These are phyloP conservation scores for Leishmania tarentolae DNA, from an alignment of 208 protist genomes.

Conservation along the genomic window DNA sequence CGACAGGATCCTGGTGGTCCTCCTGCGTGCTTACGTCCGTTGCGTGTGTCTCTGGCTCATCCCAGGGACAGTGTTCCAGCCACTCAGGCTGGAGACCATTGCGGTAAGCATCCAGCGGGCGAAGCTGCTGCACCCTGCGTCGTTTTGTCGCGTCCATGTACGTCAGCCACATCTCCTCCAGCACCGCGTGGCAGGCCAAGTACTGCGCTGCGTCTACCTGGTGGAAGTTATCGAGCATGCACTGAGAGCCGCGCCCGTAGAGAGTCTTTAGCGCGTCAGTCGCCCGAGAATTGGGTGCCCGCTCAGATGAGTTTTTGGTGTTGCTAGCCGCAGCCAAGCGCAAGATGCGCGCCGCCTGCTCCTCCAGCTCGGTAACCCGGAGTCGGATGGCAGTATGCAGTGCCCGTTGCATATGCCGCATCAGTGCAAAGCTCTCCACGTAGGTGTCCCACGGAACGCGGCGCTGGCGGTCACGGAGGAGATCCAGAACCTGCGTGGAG, in stretches of 20 bases:
- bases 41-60: not conserved
- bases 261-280: slow-evolving; percentile 21
- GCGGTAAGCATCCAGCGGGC: slow-evolving; percentile 46
- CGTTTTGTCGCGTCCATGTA: slow-evolving; percentile 44
- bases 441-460: slow-evolving; percentile 46
- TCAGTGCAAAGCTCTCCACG: slow-evolving; percentile 41
- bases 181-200: slow-evolving; percentile 41
- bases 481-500: not conserved
- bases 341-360: slow-evolving; percentile 23
- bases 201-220: slow-evolving; percentile 61
- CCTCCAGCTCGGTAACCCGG: slow-evolving; percentile 36
- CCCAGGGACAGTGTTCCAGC: slow-evolving; percentile 16
- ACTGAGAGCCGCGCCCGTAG: slow-evolving; percentile 46
- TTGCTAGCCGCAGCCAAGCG: slow-evolving; percentile 6
- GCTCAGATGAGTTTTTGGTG: not conserved
- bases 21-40: not conserved
- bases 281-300: slow-evolving; percentile 1
- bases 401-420: slow-evolving; percentile 33
- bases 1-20: slow-evolving; percentile 1
- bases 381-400: slow-evolving; percentile 22
- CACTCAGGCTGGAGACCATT: slow-evolving; percentile 34
- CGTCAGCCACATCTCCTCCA: slow-evolving; percentile 63
- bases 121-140: slow-evolving; percentile 15
- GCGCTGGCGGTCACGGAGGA: slow-evolving; percentile 10
- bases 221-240: slow-evolving; percentile 68